phyloP scores from a whole-genome alignment of 2,329 filamentous ascomycete genomes.

The Cladophialophora carrionii region DNA sequence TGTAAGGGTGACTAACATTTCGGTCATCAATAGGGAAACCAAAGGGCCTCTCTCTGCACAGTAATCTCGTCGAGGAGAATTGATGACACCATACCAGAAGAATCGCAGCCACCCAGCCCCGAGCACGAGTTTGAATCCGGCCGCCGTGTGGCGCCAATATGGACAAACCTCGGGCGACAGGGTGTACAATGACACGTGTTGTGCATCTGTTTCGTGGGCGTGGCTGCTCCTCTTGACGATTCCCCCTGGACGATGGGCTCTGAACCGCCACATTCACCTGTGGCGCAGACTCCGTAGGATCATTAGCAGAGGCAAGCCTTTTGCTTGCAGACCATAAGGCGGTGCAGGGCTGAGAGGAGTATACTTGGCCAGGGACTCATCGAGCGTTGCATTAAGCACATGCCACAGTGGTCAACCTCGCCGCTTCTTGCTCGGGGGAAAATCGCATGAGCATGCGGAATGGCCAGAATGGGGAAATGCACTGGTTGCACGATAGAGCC shows the following conservation, averaged over 20 bases:
- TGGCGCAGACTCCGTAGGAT: conserved; percentile 7
- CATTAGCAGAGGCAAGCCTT: neutral
- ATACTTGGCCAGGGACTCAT: neutral
- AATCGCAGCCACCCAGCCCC: neutral
- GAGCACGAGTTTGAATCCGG: neutral
- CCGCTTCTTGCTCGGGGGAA: neutral
- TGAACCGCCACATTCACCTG: neutral
- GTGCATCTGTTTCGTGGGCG: too few relatives aligned
- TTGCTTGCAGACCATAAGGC: neutral
- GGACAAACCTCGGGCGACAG: neutral
- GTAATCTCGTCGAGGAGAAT: conserved; percentile 1
- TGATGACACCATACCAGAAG: conserved; percentile 7
- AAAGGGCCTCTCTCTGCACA: neutral
- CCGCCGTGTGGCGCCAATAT: neutral
- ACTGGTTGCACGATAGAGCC: too few relatives aligned
- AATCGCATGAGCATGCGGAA: neutral
- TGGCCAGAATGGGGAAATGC: neutral
- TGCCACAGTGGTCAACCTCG: neutral
- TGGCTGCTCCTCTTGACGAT: neutral
- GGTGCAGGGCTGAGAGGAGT: conserved; percentile 8
- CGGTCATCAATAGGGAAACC: neutral
- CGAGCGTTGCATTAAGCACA: neutral
- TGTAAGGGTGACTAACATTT: conserved; percentile 17
- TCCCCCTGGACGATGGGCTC: neutral
- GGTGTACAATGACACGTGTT: too few relatives aligned